Evolutionary conservation across 176 grass and related monocot species (phyloP).

Genomic region (Sorghum bicolor): Sorghum_bicolor_NCBIv3 NC_012878.2:52579501-52580000

Average conservation of each 20-base stretch:
- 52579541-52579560: not conserved
- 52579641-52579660: conserved; percentile 47
- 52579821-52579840: not conserved
- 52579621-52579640: conserved; percentile 45
- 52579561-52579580: not conserved
- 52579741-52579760: not conserved
- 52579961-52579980: too few species aligned
- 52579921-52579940: too few species aligned
- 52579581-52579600: conserved; percentile 4
- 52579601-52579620: not conserved
- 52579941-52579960: too few species aligned
- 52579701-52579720: conserved; percentile 19
- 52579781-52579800: not conserved
- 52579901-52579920: not conserved
- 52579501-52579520: conserved; percentile 1
- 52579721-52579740: not conserved
- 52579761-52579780: not conserved
- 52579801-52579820: not conserved
- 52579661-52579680: not conserved
- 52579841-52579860: not conserved
- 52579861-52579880: not conserved
- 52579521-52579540: not conserved
- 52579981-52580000: too few species aligned
- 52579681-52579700: conserved; percentile 15
- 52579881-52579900: not conserved